Base-by-base conservation (phyloP, 148 eudicot species). In the Rhododendron mucronatum region DNA sequence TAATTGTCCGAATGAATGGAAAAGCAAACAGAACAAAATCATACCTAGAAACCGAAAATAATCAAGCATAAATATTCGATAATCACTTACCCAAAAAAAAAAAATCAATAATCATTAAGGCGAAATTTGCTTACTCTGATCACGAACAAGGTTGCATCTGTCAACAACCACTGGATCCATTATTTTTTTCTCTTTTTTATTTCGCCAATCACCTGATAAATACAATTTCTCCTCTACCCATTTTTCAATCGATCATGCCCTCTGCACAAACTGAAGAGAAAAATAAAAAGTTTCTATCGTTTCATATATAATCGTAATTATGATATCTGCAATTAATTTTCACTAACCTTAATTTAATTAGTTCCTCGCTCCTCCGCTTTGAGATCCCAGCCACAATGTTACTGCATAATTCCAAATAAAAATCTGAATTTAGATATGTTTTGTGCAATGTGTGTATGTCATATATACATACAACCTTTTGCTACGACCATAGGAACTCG, bases 361-460 rank as follows among this genome's bases (percentile, higher is more conserved):
- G 90, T 89, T 94, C 93, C 96, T 92, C 91, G 95, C 95, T 90
- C 94, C 95, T 93, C 90, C 86, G 90, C 90, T 91, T 92, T 88
- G 89, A 88, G 92, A 88, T 95, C 91, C 76, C 76, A 71, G 91
- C 94, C 93, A 86, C 85, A 92, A 87, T 83, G 87, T 84, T 71
- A 90, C 99, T 96, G 94, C 92, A 92, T 88, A 30, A 53, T 18
- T 7, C 23, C 76, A 53, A 35, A 88, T 16, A 69, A 89, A 76
- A 89, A 39, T 39, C 8, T 59, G 44, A 79, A 13, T 7, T 23
- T 51, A 51, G 83, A 23, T 8, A 7, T 8, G 15, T 12, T 3
- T 4, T 11, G 53, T 23, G 0, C n/a, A 23, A 78, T 78, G 12
- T 20, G 48, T 39, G 37, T 37, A 15, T 75, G 37, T 14, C 39